Conservation (phyloP, 306 rosid species). For the Arachis stenosperma region DNA sequence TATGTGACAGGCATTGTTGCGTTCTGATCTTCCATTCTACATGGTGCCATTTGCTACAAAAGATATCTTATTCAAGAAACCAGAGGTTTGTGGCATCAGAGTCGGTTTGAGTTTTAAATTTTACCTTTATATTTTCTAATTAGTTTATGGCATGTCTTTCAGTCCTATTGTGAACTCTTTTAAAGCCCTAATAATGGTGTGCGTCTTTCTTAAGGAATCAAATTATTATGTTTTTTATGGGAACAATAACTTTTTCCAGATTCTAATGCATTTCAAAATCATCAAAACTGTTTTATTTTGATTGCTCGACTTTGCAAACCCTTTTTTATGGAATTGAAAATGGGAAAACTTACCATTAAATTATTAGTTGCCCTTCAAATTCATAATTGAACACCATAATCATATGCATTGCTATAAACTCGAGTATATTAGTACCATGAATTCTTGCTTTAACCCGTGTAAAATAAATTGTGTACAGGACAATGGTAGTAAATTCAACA, state of each 20-base stretch:
- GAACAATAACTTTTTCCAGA: no score
- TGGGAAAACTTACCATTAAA: conserved; percentile 1
- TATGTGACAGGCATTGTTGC: conserved; percentile 76
- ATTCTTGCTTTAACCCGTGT: not conserved
- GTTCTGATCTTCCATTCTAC: conserved; percentile 90
- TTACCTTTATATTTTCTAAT: not conserved
- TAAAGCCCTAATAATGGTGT: conserved; percentile 9
- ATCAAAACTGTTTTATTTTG: not conserved
- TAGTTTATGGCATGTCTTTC: conserved; percentile 30
- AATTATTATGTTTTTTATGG: no score
- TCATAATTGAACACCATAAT: not conserved
- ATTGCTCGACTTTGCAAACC: no score
- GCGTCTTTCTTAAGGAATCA: no score
- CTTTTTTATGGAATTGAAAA: not conserved
- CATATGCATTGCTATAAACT: conserved; percentile 1
- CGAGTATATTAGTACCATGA: no score
- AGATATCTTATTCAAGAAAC: conserved; percentile 71
- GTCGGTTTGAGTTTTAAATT: conserved; percentile 25
- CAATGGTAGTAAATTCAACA: conserved; percentile 63
- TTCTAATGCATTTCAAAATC: not conserved
- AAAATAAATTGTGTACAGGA: conserved; percentile 57
- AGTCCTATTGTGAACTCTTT: conserved; percentile 2
- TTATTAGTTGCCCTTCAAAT: conserved; percentile 13
- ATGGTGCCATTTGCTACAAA: conserved; percentile 78
- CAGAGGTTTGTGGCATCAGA: conserved; percentile 69